Percentiles rank a stretch among this genome's conserved stretches.
These are phyloP conservation scores for Apiospora pterosperma DNA, from an alignment of 2,329 filamentous ascomycete genomes.

Conservation along the genomic window DNA sequence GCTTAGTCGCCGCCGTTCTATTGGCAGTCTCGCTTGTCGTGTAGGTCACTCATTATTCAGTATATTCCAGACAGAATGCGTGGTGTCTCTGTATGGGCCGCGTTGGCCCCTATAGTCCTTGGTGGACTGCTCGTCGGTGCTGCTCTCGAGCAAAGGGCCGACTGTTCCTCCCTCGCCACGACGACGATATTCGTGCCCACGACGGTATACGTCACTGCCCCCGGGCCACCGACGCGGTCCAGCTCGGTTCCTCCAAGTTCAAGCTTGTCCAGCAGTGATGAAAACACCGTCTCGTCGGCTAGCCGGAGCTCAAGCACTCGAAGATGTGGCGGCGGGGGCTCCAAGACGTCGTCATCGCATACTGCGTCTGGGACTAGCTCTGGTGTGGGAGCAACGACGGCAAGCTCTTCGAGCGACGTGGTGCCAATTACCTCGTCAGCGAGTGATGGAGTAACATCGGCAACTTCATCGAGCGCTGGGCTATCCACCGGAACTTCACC, in stretches of 20 bases:
- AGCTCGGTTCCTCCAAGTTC: no score
- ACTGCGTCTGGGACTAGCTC: background rate
- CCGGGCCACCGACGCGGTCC: constrained; percentile 14
- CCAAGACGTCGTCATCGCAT: background rate
- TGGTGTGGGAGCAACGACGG: background rate
- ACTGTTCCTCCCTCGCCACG: constrained; percentile 16
- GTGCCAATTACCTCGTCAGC: background rate
- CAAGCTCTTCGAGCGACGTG: background rate
- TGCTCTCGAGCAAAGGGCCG: background rate
- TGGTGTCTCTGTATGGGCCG: background rate
- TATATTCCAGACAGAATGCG: background rate
- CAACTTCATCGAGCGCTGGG: background rate
- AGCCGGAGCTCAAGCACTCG: no score
- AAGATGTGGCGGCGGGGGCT: no score
- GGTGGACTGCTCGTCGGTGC: background rate
- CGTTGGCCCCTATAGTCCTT: background rate
- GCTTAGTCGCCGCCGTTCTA: background rate
- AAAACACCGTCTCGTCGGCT: no score
- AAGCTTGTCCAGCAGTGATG: no score
- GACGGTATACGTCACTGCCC: constrained; percentile 17
- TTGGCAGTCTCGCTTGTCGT: background rate
- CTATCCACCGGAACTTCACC: background rate
- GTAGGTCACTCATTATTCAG: background rate
- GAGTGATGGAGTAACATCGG: background rate
- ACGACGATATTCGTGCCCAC: constrained; percentile 23